Evolutionary conservation across 176 grass and related monocot genomes (phyloP), one percentile per base, ranked within the genome.

Genomic region (Oryza officinalis): DNA sequence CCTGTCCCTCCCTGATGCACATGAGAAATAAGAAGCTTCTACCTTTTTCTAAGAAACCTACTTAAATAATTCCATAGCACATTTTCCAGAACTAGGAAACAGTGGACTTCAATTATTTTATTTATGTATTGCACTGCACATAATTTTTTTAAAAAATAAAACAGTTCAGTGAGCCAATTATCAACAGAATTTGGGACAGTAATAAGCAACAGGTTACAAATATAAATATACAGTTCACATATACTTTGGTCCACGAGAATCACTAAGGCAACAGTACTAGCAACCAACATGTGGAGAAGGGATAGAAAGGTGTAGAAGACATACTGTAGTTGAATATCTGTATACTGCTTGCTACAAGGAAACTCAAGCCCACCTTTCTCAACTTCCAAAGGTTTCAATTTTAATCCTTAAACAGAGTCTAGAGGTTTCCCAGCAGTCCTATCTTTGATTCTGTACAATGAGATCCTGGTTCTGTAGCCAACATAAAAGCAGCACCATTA

Each of bases 281-380:
- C 73, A 90, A 86, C 59, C 47, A 82, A 35, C 33, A 65, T 49
- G 27, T 30, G 35, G 68, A 83, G 69, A 54, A 79, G 35, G 27
- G 73, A 79, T 35, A 28, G 4, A 69, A 37, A 69, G 47, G 69
- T 46, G 57, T 61, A 61, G 57, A 61, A 61, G 72, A 78, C 59
- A 83, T 73, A 63, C 74, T 83, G 43, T 67, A 63, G 61, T 77
- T 69, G 46, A 35, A 83, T 81, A 79, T 54, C 59, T 38, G 79
- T 79, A 12, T 41, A 38, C 60, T 79, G 69, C 61, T 74, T 74
- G 69, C 22, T 54, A 60, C 26, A 41, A 80, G 14, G 32, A 85
- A 85, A 86, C 32, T 67, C 65, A 61, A 72, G 18, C 20, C 57
- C 83, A 81, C 8, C 57, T 82, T 82, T 85, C 72, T 60, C 35